Base-by-base conservation (phyloP, 1,139 yeast species). In the Candida frijolesensis region DNA sequence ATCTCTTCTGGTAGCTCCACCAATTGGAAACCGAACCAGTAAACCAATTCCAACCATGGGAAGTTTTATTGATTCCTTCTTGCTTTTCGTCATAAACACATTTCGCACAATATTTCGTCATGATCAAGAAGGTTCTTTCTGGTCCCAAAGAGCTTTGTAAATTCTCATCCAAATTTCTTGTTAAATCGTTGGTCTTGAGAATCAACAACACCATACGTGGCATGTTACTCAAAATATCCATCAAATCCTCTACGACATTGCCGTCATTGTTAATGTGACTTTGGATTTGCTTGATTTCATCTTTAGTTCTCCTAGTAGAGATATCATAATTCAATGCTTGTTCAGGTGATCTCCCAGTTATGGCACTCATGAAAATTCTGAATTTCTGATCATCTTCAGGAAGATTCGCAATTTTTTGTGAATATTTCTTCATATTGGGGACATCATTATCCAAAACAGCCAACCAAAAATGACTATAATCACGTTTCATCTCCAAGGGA, bases 381-480 rank as follows among this genome's bases (percentile, higher is more conserved):
- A 92, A 92, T 63, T 89, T 87, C 53, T 72, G 78, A 15, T 83
- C 84, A 42, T 42, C 45, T n/a, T 83, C 84, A 41, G 76, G 72
- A 45, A 95, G 84, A n/a, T 89, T 85, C 2, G 97, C 96, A 65
- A 95, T 85, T 60, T 74, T 79, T 49, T 82, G 78, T 19, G 97
- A 94, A 65, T 90, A 89, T 46, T 74, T 60, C 55, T 78, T 78
- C 96, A 94, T 89, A 14, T 71, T 71, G 1, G 74, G 78, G 11
- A 79, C 77, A 63, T 92, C 83, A 44, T 80, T 80, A 56, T 90
- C 95, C 52, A 94, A 70, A 46, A 95, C 74, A 0, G 97, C 90
- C 27, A 94, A 72, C 99, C 99, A 94, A 64, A 94, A 89, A 57
- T 85, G 89, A 0, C 97, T 89, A 66, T 94, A 94, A 54, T 88